phyloP scores from a whole-genome alignment of 2,329 filamentous ascomycete species.

The Albophoma yamanashiensis region DNA sequence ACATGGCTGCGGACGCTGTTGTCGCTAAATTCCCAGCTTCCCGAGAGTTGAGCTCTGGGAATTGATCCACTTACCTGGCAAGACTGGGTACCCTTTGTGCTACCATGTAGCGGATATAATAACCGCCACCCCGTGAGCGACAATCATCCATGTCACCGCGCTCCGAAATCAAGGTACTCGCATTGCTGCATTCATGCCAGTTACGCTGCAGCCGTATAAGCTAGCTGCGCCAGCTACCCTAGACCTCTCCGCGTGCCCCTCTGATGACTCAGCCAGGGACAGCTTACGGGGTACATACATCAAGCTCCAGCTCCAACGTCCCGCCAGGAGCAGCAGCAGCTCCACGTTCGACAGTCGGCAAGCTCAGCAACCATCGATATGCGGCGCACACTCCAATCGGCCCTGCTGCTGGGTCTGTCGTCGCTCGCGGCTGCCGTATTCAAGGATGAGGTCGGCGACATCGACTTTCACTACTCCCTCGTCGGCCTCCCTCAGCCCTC shows the following conservation, averaged over 20 bases:
- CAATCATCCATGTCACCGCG: not conserved
- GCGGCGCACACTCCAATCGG: constrained; percentile 24
- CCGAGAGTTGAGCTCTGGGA: no score
- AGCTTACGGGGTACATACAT: not conserved
- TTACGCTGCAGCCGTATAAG: not conserved
- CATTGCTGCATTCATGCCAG: not conserved
- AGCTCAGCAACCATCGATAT: constrained; percentile 12
- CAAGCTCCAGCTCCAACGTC: not conserved
- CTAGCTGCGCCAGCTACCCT: not conserved
- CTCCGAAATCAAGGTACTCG: not conserved
- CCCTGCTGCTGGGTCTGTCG: constrained; percentile 27
- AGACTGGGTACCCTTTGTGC: no score
- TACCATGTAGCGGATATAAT: not conserved
- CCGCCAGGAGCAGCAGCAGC: not conserved
- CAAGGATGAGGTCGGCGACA: constrained; percentile 78
- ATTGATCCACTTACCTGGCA: no score
- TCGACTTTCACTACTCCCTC: constrained; percentile 89
- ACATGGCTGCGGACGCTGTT: not conserved
- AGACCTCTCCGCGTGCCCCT: not conserved
- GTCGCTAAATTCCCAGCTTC: not conserved
- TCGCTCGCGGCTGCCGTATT: constrained; percentile 56
- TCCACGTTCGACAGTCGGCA: not conserved
- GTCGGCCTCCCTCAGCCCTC: constrained; percentile 72
- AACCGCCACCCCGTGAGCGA: not conserved
- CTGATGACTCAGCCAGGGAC: not conserved